A percentile compares a stretch with the other conserved stretches of the same genome.
phyloP scores from a whole-genome alignment of 2,329 filamentous ascomycete species.

The Stemphylium beticola region DNA sequence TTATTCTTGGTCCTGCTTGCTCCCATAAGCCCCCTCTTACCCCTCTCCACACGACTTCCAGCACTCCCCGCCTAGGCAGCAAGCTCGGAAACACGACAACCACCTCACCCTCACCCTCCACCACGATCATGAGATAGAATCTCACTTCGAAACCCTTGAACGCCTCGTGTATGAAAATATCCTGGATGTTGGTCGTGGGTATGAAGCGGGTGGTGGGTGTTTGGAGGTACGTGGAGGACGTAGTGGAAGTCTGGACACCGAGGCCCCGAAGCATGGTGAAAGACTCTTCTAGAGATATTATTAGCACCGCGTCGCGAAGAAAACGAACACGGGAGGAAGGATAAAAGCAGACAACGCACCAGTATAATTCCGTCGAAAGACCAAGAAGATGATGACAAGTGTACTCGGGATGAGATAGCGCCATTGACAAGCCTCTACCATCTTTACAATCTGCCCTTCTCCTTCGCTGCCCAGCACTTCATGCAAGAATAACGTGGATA shows the following conservation, averaged over 20 bases:
- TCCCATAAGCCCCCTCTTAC: constrained; percentile 83
- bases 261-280: constrained; percentile 86
- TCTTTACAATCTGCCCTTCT: constrained; percentile 35
- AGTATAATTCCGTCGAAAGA: constrained; percentile 58
- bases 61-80: constrained; percentile 73
- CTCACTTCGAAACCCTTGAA: constrained; percentile 90
- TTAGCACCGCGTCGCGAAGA: constrained; percentile 3
- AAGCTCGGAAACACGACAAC: constrained; percentile 94
- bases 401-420: constrained; percentile 50
- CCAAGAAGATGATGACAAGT: constrained; percentile 51
- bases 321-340: not conserved
- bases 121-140: constrained; percentile 88
- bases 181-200: constrained; percentile 87
- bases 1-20: constrained; percentile 27
- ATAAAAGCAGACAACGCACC: constrained; percentile 47
- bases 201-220: constrained; percentile 75
- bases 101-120: constrained; percentile 84
- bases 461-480: constrained; percentile 11
- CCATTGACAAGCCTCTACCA: constrained; percentile 52
- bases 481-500: constrained; percentile 2
- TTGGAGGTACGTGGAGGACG: constrained; percentile 70
- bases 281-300: constrained; percentile 69
- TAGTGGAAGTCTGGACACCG: constrained; percentile 85
- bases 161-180: constrained; percentile 93
- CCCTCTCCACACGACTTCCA: constrained; percentile 91